A percentile compares a stretch with the other conserved stretches of the same genome.
Evolutionary conservation across 2,329 filamentous ascomycete genomes (phyloP).

Genomic region (Samsoniella hepiali): DNA sequence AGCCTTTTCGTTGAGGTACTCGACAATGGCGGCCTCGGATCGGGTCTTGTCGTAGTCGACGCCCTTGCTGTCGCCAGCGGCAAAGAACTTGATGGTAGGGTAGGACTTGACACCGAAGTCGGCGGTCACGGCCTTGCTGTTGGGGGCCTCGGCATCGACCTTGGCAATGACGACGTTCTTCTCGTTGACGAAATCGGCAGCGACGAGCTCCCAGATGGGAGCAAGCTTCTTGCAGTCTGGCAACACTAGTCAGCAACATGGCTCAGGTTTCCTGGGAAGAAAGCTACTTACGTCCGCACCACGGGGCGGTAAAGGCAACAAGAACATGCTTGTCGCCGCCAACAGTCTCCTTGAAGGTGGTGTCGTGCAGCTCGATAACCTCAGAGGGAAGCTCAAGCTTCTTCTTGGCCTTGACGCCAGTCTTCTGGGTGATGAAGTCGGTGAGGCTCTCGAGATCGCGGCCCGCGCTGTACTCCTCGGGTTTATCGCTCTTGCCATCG

Average conservation of each 20-base stretch:
- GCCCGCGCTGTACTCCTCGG: slow-evolving; percentile 80
- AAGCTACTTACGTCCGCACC: slow-evolving; percentile 85
- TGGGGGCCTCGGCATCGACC: slow-evolving; percentile 87
- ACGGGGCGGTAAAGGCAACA: slow-evolving; percentile 95
- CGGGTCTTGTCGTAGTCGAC: slow-evolving; percentile 74
- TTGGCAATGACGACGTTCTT: slow-evolving; percentile 83
- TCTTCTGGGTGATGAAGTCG: slow-evolving; percentile 82
- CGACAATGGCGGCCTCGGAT: slow-evolving; percentile 69
- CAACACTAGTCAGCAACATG: slow-evolving; percentile 12
- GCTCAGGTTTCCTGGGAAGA: too few species aligned
- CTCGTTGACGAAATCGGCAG: slow-evolving; percentile 76
- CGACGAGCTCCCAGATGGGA: slow-evolving; percentile 84
- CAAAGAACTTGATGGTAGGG: slow-evolving; percentile 98
- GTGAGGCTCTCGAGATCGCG: slow-evolving; percentile 83
- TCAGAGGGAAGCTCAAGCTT: slow-evolving; percentile 69
- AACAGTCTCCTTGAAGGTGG: slow-evolving; percentile 71
- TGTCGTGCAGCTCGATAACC: slow-evolving; percentile 77
- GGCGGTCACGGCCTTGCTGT: slow-evolving; percentile 73
- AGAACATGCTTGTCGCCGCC: slow-evolving; percentile 85
- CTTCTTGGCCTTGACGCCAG: slow-evolving; percentile 75
- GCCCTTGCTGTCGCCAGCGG: slow-evolving; percentile 72
- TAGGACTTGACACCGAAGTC: slow-evolving; percentile 79
- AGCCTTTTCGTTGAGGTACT: slow-evolving; percentile 83
- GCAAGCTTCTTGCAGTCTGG: slow-evolving; percentile 95
- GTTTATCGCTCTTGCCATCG: slow-evolving; percentile 86